phyloP scores from a whole-genome alignment of 306 rosid species.

The Betula pendula region DNA sequence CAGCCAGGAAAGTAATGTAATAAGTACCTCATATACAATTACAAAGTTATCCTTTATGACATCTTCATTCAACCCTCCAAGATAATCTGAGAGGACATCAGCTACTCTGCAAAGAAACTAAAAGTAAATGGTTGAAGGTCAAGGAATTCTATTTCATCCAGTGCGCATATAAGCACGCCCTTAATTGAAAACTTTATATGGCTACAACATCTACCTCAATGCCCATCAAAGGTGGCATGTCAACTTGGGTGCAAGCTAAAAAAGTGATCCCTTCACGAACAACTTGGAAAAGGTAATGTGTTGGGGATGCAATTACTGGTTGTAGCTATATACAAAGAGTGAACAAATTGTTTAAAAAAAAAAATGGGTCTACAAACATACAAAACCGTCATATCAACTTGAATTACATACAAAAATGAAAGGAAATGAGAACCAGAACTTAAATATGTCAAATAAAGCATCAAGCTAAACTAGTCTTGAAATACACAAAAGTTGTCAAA shows the following conservation, averaged over 20 bases:
- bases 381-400: not conserved
- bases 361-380: not conserved
- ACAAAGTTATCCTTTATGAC: conserved; percentile 82
- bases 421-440: not conserved
- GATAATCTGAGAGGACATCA: conserved; percentile 83
- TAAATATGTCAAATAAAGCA: not conserved
- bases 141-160: conserved; percentile 1
- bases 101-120: conserved; percentile 99
- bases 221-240: conserved; percentile 97
- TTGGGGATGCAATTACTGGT: conserved; percentile 93
- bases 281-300: conserved; percentile 94
- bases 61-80: conserved; percentile 90
- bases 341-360: not conserved
- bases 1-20: conserved; percentile 1
- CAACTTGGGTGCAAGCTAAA: conserved; percentile 95
- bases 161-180: not conserved
- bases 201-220: conserved; percentile 61
- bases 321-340: conserved; percentile 51
- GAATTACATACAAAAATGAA: not conserved
- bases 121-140: conserved; percentile 40
- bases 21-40: conserved; percentile 79
- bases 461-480: not conserved
- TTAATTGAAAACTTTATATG: not conserved
- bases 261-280: conserved; percentile 85
- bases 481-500: not conserved